Conservation (phyloP, 768 basidiomycete genomes). For the Mycena indigotica region DNA sequence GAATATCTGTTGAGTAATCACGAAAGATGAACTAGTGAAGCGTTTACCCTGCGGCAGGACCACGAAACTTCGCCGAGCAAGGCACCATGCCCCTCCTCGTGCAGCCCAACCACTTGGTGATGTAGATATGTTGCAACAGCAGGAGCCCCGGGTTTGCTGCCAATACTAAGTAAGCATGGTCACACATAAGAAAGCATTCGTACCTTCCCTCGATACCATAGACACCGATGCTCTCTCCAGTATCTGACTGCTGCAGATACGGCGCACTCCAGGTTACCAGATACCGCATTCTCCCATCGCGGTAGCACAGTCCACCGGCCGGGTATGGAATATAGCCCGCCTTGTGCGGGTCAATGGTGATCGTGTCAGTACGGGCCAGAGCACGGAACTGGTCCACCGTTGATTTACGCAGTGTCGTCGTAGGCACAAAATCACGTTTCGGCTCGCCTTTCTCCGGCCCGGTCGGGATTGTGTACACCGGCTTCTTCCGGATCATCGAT, state of each 20-base stretch:
- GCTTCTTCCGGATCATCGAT: conserved; percentile 27
- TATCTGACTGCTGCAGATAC: conserved; percentile 26
- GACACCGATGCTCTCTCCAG: conserved; percentile 39
- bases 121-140: conserved; percentile 39
- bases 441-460: too few relatives aligned
- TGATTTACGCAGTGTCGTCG: not conserved
- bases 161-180: not conserved
- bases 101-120: conserved; percentile 43
- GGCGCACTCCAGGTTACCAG: conserved; percentile 42
- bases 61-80: conserved; percentile 42
- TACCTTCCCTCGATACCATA: conserved; percentile 55
- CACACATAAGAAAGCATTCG: too few relatives aligned
- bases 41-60: conserved; percentile 35
- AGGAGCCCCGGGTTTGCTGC: conserved; percentile 50
- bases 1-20: too few relatives aligned
- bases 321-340: conserved; percentile 47
- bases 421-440: not conserved
- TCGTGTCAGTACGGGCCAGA: conserved; percentile 17
- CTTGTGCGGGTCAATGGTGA: conserved; percentile 47
- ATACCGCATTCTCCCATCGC: conserved; percentile 38
- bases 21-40: not conserved
- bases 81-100: conserved; percentile 39
- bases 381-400: conserved; percentile 1
- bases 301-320: conserved; percentile 43
- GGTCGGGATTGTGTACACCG: not conserved